Base-by-base conservation (phyloP, 192 early-diverging fungal genomes). In the Powellomyces hirtus region DNA sequence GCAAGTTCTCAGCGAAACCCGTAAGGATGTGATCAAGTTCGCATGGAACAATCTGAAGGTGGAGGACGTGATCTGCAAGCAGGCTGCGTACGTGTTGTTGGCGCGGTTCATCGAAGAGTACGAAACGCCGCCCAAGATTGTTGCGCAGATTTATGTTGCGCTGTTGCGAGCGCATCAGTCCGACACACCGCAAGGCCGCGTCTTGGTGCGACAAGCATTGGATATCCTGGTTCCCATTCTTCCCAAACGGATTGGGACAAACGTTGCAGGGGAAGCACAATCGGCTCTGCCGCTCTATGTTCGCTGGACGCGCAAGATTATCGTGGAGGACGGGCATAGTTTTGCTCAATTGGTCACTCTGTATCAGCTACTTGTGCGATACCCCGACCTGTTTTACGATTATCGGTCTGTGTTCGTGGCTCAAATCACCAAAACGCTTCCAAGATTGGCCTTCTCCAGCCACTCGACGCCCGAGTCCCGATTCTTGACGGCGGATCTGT, bases 21-120 rank as follows among this genome's bases (percentile, higher is more conserved):
- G 89, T 30, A 94, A 93, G 73, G 93, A 96, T 59, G 88, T 97
- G 20, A 96, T 97, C 70, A 94, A 94, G 71, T 97, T 95, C 81
- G 93, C 90, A 4, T 97, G 96, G 96, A 86, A 87, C 52, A 51
- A 72, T 27, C 88, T 89, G 66, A 86, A 87, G 71, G 73, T 80
- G 20, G 96, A 98, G 66, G 98, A 99, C 51, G 83, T 93, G 16
- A 96, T 92, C 35, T 91, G 91, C 78, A 98, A 98, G 65, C 93
- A 98, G 66, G 89, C 96, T 0, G 90, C 96, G 5, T 98, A 96
- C 71, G 98, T 98, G 16, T 74, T 96, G 44, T 86, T 98, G 38
- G 88, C 94, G 14, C 84, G 92, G 50, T 98, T 98, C 73, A 94
- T 98, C 65, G 88, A 92, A 16, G 91, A 91, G 4, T 98, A 90